Base-by-base conservation (phyloP, 169 alveolate species). In the Neospora caninum region DNA sequence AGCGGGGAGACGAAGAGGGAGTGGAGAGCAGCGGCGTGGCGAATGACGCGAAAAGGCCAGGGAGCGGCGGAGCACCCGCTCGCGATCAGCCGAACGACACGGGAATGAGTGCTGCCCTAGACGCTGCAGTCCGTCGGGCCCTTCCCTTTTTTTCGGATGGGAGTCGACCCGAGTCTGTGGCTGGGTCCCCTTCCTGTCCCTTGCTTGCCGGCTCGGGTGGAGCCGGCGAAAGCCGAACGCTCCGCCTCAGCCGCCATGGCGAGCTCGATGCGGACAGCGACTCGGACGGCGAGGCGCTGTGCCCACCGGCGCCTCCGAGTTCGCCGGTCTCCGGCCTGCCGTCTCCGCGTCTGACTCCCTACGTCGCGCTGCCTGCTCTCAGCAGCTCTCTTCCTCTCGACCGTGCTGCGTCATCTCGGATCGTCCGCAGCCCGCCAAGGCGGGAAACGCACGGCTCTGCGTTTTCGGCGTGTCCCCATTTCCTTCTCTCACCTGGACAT, bases 241-340 rank as follows among this genome's bases (percentile, higher is more conserved):
- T 22, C 31, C 73, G 7, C 20, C 73, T 64, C 34, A 9, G 31
- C 4, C 58, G 13, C 22, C 58, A 49, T 29, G n/a, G n/a, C 4
- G 73, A 64, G 73, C n/a, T 64, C 31, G 16, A 13, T 29, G 73
- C 25, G 7, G 73, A 27, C 73, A 16, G 31, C 34, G n/a, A 16
- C 31, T 64, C 73, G n/a, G 34, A 64, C 34, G 34, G 7, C n/a
- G 73, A 22, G n/a, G 34, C n/a, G 64, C 27, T 53, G 4, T 78
- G 86, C 86, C 86, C 86, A 38, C 49, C 86, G 45, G n/a, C 86
- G 43, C 86, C 86, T 78, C 39, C 86, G 43, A 36, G 86, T n/a
- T 78, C 86, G 39, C 86, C 86, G 1, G 86, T 38, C 45, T 20
- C 86, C 45, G 86, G 86, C 45, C 1, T 78, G 27, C n/a, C 86